Evolutionary conservation across 1,284 basidiomycete species (phyloP), one percentile per base, ranked within the genome.

Genomic region (Puccinia novopanici): DNA sequence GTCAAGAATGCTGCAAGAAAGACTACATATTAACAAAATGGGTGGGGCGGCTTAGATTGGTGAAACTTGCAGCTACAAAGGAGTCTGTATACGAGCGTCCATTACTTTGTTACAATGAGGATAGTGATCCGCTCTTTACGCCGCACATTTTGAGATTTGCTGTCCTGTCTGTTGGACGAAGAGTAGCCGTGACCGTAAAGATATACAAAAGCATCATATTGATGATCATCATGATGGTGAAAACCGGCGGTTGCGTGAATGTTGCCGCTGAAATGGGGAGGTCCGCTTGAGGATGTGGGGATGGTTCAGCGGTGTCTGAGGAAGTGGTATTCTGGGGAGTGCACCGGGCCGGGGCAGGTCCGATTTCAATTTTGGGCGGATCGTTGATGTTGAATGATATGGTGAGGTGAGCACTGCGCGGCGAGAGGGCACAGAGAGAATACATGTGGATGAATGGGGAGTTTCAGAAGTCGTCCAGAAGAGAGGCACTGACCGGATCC

Each of bases 401-500:
- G 8, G 70, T 73, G 9, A 73, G 24, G 40, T 73, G 54, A 17
- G 70, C 70, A 24, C 70, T 73, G 68, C 8, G 9, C 13, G 10
- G 52, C 12, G 55, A 57, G 19, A 42, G 13, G 70, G 27, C 1
- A 24, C 37, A 24, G 19, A 40, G 8, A 50, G 19, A 52, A 55
- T 57, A 30, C 17, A 73, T 34, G 22, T 24, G 37, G 22, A 55
- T 52, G 34, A 73, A n/a, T 30, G 27, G 22, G 22, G 37, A 19
- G 12, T 34, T 73, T 17, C 10, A 55, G 30, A 3, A 22, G 45
- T 52, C 24, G 34, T n/a, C n/a, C n/a, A n/a, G n/a, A n/a, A 63
- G 40, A 40, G 59, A 34, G 59, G 8, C 45, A 65, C 74, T n/a
- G 6, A 76, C 74, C 59, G 74, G 67, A 76, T 48, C 13, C 57